A percentile compares a stretch with the other conserved stretches of the same genome.
These are phyloP conservation scores for Phytophthora chlamydospora DNA, from an alignment of 352 stramenopile genomes.

Conservation along the genomic window DNA sequence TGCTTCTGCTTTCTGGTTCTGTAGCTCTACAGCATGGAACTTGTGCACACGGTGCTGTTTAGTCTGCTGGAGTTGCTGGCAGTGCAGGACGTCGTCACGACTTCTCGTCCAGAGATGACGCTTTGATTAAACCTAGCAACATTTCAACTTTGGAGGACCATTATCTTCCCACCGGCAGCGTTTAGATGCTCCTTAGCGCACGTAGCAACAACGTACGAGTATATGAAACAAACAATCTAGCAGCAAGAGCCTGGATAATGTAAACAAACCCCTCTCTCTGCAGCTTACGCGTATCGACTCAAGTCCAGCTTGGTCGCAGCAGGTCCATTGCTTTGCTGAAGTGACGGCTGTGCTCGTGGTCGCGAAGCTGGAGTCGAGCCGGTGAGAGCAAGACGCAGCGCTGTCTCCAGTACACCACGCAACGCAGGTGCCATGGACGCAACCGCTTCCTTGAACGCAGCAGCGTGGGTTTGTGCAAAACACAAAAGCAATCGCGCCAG, in stretches of 20 bases:
- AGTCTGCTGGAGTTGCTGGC: slow-evolving; percentile 52
- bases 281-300: slow-evolving; percentile 51
- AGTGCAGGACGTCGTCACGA: slow-evolving; percentile 44
- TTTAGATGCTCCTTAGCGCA: slow-evolving; percentile 21
- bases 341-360: slow-evolving; percentile 12
- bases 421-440: slow-evolving; percentile 43
- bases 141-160: too few species aligned
- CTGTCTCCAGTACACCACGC: slow-evolving; percentile 48
- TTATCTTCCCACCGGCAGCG: not conserved
- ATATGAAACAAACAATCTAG: slow-evolving; percentile 17
- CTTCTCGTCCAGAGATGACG: slow-evolving; percentile 46
- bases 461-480: slow-evolving; percentile 57
- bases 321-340: slow-evolving; percentile 2
- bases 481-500: slow-evolving; percentile 51
- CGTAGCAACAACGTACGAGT: slow-evolving; percentile 19
- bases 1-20: slow-evolving; percentile 7
- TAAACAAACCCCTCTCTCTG: too few species aligned
- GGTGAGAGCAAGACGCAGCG: slow-evolving; percentile 51
- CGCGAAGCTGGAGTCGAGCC: slow-evolving; percentile 17
- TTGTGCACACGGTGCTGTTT: slow-evolving; percentile 54
- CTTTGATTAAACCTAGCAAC: slow-evolving; percentile 32
- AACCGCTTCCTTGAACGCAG: slow-evolving; percentile 61
- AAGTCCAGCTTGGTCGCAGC: slow-evolving; percentile 45
- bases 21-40: slow-evolving; percentile 56
- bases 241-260: not conserved